Evolutionary conservation across 331 rosid genomes (phyloP).

Genomic region (Ulmus americana): DNA sequence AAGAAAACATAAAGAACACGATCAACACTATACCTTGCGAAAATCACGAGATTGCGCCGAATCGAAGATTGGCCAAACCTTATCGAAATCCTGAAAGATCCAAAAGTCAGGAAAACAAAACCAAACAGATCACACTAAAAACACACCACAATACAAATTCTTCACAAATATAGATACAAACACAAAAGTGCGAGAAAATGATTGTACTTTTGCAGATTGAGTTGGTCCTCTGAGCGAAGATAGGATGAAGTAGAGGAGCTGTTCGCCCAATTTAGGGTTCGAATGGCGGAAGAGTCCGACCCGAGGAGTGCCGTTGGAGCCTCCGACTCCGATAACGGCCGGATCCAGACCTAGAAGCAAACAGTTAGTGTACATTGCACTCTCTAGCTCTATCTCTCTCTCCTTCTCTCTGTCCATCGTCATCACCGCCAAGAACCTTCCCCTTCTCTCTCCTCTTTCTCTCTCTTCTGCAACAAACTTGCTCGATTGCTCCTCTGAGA

Average conservation of each 20-base stretch:
- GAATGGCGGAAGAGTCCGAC: constrained; percentile 95
- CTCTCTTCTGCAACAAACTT: constrained; percentile 16
- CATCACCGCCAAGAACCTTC: constrained; percentile 41
- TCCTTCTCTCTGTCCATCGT: constrained; percentile 99
- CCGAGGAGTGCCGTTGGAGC: constrained; percentile 69
- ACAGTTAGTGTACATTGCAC: constrained; percentile 98
- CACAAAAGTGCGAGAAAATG: not conserved
- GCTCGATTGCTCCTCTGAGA: constrained; percentile 16
- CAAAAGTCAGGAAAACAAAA: not conserved
- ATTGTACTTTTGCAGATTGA: constrained; percentile 82
- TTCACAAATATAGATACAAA: not conserved
- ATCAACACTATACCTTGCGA: constrained; percentile 56
- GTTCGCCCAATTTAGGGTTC: constrained; percentile 96
- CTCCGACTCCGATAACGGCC: constrained; percentile 80
- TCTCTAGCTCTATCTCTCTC: constrained; percentile 95
- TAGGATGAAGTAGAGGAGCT: constrained; percentile 87
- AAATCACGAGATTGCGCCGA: constrained; percentile 93
- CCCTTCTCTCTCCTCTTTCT: constrained; percentile 15
- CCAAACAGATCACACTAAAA: constrained; percentile 25
- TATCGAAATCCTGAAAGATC: constrained; percentile 88
- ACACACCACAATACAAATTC: constrained; percentile 1
- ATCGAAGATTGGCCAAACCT: constrained; percentile 98
- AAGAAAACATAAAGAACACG: not conserved
- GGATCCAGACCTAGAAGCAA: constrained; percentile 96
- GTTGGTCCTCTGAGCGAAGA: constrained; percentile 90